Base-by-base conservation (phyloP, 495 filamentous ascomycete species). In the Xylaria telfairii region DNA sequence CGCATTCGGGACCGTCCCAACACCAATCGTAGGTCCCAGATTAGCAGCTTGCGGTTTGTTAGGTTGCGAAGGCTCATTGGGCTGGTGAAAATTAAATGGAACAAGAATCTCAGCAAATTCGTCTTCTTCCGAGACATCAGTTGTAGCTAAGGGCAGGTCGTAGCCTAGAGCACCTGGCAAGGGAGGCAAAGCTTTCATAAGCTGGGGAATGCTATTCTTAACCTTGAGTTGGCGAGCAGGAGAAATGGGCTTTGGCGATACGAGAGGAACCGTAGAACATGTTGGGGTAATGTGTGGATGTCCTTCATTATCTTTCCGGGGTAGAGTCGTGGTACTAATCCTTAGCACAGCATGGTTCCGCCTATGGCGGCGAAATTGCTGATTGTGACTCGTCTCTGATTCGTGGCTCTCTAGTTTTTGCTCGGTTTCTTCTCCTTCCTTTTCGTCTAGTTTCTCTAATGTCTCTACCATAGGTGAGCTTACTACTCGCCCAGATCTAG, bases 141-240 rank as follows among this genome's bases (percentile, higher is more conserved):
- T 74, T 42, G 75, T 61, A n/a, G 72, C 71, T 64, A 73, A 60
- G 6, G 74, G 63, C 8, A 69, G 49, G 28, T 70, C 42, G 65
- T 77, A 78, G 24, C 73, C 68, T n/a, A 75, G 63, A 65, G 73
- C 69, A 51, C 75, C 74, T 21, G 83, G 81, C 37, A 86, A 44
- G 26, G 82, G 76, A n/a, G 84, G 84, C 34, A 86, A 71, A 37
- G 82, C 79, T 69, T 86, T 86, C 83, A 87, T 85, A 47, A 87
- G 74, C 68, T 82, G 81, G 53, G 85, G 83, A 32, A 86, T 77
- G 68, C 84, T 86, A 70, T 83, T 83, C 71, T 84, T 84, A 62
- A 85, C 75, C 66, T 78, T 82, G 49, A 86, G 77, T 71, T 83
- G 78, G 42, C 81, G 78, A 54, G 75, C 80, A 39, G 85, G 81